These are phyloP conservation scores for Abrus pulchellus DNA, from an alignment of 306 rosid genomes.

Conservation along the genomic window DNA sequence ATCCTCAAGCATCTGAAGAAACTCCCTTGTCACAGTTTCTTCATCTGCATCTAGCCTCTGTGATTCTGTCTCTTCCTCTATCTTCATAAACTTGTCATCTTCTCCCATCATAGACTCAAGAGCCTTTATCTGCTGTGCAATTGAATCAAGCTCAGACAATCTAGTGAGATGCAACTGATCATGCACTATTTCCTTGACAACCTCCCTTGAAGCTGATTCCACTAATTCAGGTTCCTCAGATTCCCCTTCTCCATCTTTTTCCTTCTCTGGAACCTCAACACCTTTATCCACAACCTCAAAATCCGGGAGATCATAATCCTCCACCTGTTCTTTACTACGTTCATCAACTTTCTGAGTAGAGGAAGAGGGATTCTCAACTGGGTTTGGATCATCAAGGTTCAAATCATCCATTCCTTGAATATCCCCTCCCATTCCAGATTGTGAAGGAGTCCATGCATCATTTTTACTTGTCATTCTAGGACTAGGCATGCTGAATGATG, in stretches of 20 bases:
- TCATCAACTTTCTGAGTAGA: conserved; percentile 60
- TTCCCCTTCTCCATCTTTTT: conserved; percentile 55
- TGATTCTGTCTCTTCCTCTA: conserved; percentile 63
- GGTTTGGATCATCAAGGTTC: conserved; percentile 90
- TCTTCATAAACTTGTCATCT: conserved; percentile 45
- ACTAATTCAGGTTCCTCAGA: conserved; percentile 59
- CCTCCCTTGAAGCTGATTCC: conserved; percentile 68
- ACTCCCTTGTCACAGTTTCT: conserved; percentile 88
- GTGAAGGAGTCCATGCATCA: conserved; percentile 80
- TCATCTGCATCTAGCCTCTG: conserved; percentile 83
- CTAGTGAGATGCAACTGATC: conserved; percentile 69
- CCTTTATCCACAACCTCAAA: conserved; percentile 94
- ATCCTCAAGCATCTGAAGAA: conserved; percentile 92
- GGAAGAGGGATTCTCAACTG: conserved; percentile 58
- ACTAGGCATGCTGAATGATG: conserved; percentile 91
- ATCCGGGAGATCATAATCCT: conserved; percentile 88
- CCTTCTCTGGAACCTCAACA: conserved; percentile 76
- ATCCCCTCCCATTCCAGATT: conserved; percentile 45
- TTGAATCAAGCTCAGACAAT: conserved; percentile 81
- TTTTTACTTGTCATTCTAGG: conserved; percentile 74
- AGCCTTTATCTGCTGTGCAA: conserved; percentile 94
- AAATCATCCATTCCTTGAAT: conserved; percentile 87
- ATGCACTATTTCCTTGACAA: conserved; percentile 82
- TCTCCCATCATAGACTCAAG: conserved; percentile 88
- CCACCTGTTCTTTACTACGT: conserved; percentile 58